Evolutionary conservation across 179 eudicot species (phyloP).

Genomic region (Silene vulgaris): DNA sequence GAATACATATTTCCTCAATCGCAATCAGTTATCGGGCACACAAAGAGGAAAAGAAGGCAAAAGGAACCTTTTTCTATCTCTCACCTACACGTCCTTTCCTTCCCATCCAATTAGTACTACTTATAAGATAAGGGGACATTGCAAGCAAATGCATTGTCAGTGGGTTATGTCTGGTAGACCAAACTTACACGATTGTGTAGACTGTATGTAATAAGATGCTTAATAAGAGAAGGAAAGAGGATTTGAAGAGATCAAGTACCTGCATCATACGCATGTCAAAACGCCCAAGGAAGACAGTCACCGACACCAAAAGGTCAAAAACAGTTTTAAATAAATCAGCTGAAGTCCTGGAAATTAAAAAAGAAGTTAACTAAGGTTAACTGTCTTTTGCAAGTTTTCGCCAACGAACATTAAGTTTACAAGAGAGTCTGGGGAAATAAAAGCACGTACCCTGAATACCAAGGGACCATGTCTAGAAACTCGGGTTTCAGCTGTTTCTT

Average conservation of each 20-base stretch:
- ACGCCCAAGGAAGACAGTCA: constrained; percentile 95
- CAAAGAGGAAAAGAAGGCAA: not conserved
- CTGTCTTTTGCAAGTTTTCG: not conserved
- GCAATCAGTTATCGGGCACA: not conserved
- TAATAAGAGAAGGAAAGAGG: not conserved
- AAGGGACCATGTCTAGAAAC: constrained; percentile 96
- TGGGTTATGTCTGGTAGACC: constrained; percentile 7
- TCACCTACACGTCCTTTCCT: not conserved
- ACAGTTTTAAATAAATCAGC: constrained; percentile 98
- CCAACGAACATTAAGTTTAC: not conserved
- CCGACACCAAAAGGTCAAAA: constrained; percentile 93
- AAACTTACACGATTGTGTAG: not conserved
- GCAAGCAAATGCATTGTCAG: not conserved
- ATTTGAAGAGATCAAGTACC: constrained; percentile 38
- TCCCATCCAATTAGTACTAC: constrained; percentile 1
- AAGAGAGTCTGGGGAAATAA: constrained; percentile 5
- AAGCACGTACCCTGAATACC: constrained; percentile 90
- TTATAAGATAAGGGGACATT: not conserved
- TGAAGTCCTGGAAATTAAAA: constrained; percentile 68
- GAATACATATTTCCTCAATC: not conserved
- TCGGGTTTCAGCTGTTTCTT: constrained; percentile 81
- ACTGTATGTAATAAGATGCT: not conserved
- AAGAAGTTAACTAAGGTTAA: not conserved
- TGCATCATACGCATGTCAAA: constrained; percentile 99
- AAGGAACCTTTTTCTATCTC: not conserved